These are phyloP conservation scores for Aegilops umbellulata DNA, from an alignment of 176 grass and related monocot genomes.

Conservation along the genomic window DNA sequence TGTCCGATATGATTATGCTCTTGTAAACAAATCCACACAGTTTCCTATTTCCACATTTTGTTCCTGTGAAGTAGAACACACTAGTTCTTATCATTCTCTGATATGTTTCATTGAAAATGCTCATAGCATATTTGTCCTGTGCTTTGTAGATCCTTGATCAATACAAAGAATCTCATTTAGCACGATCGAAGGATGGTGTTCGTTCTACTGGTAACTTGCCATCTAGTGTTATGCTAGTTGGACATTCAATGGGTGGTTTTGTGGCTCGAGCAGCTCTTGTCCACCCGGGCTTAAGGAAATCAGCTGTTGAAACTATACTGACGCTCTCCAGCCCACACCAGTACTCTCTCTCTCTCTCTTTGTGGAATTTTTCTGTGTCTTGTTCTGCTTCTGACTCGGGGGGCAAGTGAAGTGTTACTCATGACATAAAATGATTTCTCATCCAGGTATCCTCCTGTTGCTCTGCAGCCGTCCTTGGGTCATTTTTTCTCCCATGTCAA, in stretches of 20 bases:
- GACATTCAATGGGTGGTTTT: constrained; percentile 99
- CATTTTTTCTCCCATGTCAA: constrained; percentile 93
- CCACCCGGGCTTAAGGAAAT: constrained; percentile 71
- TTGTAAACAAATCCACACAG: constrained; percentile 8
- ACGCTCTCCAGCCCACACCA: constrained; percentile 97
- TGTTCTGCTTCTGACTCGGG: neutral
- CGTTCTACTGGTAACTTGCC: constrained; percentile 55
- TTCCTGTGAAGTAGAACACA: constrained; percentile 1
- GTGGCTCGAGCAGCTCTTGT: constrained; percentile 91
- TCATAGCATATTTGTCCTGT: neutral
- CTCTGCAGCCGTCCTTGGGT: constrained; percentile 88
- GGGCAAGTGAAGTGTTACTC: neutral
- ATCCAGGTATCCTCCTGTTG: constrained; percentile 85
- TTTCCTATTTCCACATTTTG: neutral
- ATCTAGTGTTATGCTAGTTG: constrained; percentile 85
- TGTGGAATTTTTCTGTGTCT: neutral
- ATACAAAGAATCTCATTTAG: constrained; percentile 79
- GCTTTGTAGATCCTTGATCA: constrained; percentile 85
- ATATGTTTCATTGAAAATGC: neutral
- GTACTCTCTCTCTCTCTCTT: constrained; percentile 46
- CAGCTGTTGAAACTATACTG: constrained; percentile 80
- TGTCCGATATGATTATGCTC: constrained; percentile 1
- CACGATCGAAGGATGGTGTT: constrained; percentile 54
- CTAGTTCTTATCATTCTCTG: neutral
- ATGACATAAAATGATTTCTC: constrained; percentile 19